Evolutionary conservation across 73 alveolate species (phyloP), one percentile per base, ranked within the genome.

Genomic region (Paramecium sexaurelia): DNA sequence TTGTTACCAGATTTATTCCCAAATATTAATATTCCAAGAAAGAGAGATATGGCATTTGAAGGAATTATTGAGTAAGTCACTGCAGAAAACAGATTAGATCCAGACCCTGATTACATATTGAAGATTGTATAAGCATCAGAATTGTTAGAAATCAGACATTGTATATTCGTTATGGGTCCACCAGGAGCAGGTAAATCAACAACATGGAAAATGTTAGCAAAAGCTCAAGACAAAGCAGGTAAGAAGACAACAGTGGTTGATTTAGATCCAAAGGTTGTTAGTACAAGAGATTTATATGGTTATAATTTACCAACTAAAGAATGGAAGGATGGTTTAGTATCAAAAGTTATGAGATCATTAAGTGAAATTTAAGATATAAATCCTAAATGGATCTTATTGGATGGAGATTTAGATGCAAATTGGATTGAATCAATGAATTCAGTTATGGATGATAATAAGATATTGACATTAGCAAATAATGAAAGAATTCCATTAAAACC

Each of bases 381-480:
- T 87, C 99, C 99, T 85, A 99, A 99, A 95, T 99, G 99, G 99
- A 97, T 98, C 83, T 92, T 96, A 39, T 94, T 98, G 37, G 99
- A 98, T 95, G 99, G 99, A 39, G 99, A 99, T 94, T 92, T 99
- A 88, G 99, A 99, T 96, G 99, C 99, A 67, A 98, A 99, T 94
- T 99, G 99, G 99, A 99, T 99, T 91, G 99, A 99, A 94, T 98
- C 99, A 86, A 98, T 99, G 99, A 99, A 99, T 98, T 97, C 99
- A 43, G 99, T 99, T 95, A 99, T 99, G 99, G 99, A 99, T 96
- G 99, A 99, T 94, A 99, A 99, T 96, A 99, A 99, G 90, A 97
- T 98, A 91, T 94, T 78, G 35, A 95, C 96, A 68, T 93, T 99
- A 71, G 99, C 99, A 24, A 97, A 99, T 85, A 99, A 99, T 93